Base-by-base conservation (phyloP, 768 basidiomycete genomes). In the Amanita muscaria region DNA sequence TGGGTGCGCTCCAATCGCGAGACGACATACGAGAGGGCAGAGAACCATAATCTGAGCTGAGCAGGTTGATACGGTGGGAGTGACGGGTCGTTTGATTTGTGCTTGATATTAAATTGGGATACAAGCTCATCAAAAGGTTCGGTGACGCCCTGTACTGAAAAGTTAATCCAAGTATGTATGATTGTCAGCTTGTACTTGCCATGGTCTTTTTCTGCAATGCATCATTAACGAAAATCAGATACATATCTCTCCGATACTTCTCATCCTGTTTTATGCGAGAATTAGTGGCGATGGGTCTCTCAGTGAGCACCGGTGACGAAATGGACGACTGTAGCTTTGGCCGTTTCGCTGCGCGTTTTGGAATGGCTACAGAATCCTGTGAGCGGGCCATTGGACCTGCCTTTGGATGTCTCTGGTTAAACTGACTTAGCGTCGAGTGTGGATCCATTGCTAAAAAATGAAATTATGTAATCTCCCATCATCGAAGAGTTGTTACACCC, bases 71-170 rank as follows among this genome's bases (percentile, higher is more conserved):
- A 46, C 5, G 37, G 12, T 15, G 44, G 44, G 2, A 70, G 69
- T 7, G 59, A 55, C 15, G 50, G 51, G 32, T 64, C 59, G 6
- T 40, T 47, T 11, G 54, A 42, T 1, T 59, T 59, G 12, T 63
- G 64, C 49, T 73, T 76, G 9, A 67, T 63, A 52, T 77, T 79
- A 61, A 99, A 97, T 52, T 93, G 89, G 44, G 81, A 73, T 5
- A 97, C 80, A 24, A 99, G 80, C 51, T 93, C 87, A 51, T 96
- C 82, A 60, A 90, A 98, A 14, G 83, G 72, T 38, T 82, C 79
- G 46, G 71, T 70, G 46, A 73, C 69, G 33, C 89, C 86, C 87
- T 94, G 58, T 23, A 48, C 80, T 12, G 27, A 49, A 7, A 45
- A 49, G 40, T 56, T 42, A 61, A 46, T 34, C 49, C 11, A 38